Evolutionary conservation across 2,329 filamentous ascomycete species (phyloP).

Genomic region (Fusarium albosuccineum): DNA sequence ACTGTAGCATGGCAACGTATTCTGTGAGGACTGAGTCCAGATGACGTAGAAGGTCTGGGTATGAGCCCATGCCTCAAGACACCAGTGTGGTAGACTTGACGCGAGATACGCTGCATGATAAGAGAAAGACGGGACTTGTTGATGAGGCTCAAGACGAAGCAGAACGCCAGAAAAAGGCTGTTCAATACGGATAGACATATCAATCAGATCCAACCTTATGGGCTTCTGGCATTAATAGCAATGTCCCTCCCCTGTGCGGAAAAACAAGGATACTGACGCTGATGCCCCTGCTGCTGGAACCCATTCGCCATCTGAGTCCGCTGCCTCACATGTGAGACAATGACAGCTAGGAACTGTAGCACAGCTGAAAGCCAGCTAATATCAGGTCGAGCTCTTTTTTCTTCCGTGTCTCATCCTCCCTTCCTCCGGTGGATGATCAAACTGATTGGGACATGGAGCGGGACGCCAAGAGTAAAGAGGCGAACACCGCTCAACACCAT

Average conservation of each 20-base stretch:
- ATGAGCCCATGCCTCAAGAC: background rate
- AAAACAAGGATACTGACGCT: no score
- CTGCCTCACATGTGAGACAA: no score
- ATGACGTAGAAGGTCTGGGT: background rate
- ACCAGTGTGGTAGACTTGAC: background rate
- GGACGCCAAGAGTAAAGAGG: background rate
- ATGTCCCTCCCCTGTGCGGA: no score
- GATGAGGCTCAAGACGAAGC: no score
- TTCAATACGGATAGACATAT: background rate
- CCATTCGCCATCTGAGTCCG: no score
- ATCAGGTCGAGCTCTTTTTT: no score
- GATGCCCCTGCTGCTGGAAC: no score
- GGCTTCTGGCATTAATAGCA: background rate
- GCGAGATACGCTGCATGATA: constrained; percentile 13
- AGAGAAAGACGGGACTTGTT: background rate
- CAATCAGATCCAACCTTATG: background rate
- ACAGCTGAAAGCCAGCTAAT: no score
- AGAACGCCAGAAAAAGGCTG: background rate
- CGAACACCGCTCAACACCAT: background rate
- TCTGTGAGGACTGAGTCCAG: background rate
- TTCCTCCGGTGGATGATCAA: no score
- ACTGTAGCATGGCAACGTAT: constrained; percentile 11
- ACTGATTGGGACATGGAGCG: background rate
- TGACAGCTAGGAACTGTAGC: no score
- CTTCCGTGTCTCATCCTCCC: no score